Percentiles rank a stretch among this genome's conserved stretches.
Evolutionary conservation across 2,329 filamentous ascomycete species (phyloP).

Genomic region (Penicillium sp.): DNA sequence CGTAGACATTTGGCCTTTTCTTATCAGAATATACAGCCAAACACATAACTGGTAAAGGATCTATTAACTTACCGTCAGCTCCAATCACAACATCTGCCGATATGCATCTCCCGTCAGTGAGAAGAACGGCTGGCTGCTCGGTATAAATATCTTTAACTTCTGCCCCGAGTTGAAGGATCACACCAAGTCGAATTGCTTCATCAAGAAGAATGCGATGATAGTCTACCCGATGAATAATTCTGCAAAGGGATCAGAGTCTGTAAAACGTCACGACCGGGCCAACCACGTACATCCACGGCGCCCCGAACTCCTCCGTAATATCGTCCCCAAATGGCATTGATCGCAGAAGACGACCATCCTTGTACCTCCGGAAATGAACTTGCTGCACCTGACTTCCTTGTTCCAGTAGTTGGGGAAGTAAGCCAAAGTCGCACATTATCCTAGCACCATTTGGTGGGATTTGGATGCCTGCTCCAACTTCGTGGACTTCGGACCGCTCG

Average conservation of each 20-base stretch:
- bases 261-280: not conserved
- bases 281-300: conserved; percentile 24
- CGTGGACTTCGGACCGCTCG: conserved; percentile 18
- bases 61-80: conserved; percentile 16
- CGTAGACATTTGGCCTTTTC: conserved; percentile 17
- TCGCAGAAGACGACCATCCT: conserved; percentile 16
- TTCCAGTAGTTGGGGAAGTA: conserved; percentile 14
- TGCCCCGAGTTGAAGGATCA: conserved; percentile 5
- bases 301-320: conserved; percentile 22
- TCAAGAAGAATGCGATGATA: conserved; percentile 19
- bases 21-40: not conserved
- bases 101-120: conserved; percentile 8
- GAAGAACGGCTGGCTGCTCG: conserved; percentile 3
- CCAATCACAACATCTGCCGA: conserved; percentile 19
- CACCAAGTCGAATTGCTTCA: conserved; percentile 14
- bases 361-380: conserved; percentile 21
- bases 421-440: conserved; percentile 16
- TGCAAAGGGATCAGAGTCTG: not conserved
- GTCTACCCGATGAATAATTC: conserved; percentile 22
- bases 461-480: conserved; percentile 30
- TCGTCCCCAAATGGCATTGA: conserved; percentile 22
- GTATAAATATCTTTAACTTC: conserved; percentile 6
- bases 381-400: conserved; percentile 8
- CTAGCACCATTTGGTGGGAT: conserved; percentile 29
- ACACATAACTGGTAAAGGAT: not conserved